A percentile compares a stretch with the other conserved stretches of the same genome.
Evolutionary conservation across 352 stramenopile species (phyloP).

Genomic region (Pythium monospermum): DNA sequence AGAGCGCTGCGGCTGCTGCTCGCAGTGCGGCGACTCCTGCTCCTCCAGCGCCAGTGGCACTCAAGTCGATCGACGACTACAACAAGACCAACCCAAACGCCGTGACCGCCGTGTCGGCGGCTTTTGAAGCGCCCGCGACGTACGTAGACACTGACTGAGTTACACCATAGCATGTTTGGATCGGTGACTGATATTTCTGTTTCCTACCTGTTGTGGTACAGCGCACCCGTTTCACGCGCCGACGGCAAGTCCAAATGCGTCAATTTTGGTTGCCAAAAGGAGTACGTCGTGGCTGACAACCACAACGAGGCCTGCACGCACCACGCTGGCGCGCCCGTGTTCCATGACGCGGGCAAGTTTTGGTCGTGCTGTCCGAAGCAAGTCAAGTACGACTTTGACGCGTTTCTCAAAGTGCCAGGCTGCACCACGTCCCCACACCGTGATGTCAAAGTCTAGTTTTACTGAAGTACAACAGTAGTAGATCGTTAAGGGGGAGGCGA

Average conservation of each 20-base stretch:
- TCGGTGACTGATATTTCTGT: no score
- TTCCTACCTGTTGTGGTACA: no score
- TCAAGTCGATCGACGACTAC: conserved; percentile 93
- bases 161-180: background rate
- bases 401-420: conserved; percentile 87
- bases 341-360: conserved; percentile 92
- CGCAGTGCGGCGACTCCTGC: conserved; percentile 12
- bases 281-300: conserved; percentile 91
- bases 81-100: conserved; percentile 89
- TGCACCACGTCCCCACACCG: conserved; percentile 81
- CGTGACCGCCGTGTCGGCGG: conserved; percentile 75
- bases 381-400: conserved; percentile 94
- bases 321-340: conserved; percentile 86
- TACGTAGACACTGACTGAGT: conserved; percentile 22
- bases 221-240: conserved; percentile 38
- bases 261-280: conserved; percentile 90
- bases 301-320: conserved; percentile 64
- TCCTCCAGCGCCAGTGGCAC: conserved; percentile 29
- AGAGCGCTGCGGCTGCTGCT: conserved; percentile 21
- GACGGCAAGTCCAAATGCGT: conserved; percentile 90
- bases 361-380: conserved; percentile 92
- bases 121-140: conserved; percentile 49
- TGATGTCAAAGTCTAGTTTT: conserved; percentile 50
- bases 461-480: no score
- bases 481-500: no score